Base-by-base conservation (phyloP, 495 filamentous ascomycete species). In the Xylaria intraflava region DNA sequence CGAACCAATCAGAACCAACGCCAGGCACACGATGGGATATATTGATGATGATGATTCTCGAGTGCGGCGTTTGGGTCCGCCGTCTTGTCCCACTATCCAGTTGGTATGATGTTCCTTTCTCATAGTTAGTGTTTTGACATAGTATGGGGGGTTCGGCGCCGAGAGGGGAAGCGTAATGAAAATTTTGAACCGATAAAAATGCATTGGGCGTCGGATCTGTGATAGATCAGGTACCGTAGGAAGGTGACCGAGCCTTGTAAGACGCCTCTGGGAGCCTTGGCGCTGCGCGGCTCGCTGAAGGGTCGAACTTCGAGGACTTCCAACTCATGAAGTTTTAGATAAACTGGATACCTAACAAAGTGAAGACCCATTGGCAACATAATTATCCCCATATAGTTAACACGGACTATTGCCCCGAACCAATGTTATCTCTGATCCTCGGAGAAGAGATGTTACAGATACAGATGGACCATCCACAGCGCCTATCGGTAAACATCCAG, bases 21-120 rank as follows among this genome's bases (percentile, higher is more conserved):
- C 8, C 11, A 44, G 9, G 30, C 38, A 51, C 49, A 44, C 22
- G 35, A 43, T 51, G 31, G 40, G 40, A 35, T n/a, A n/a, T 24
- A 51, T 50, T 50, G 22, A 36, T 36, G 47, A 50, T 43, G 30
- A 16, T 31, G 39, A 51, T 43, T 38, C 14, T 17, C 26, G 29
- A 40, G 22, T 27, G 4, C 36, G 30, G 19, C 30, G 17, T 47
- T 17, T 23, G 1, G n/a, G 2, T 5, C 14, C 10, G 4, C 22
- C 40, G 29, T 20, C 45, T n/a, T 47, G 45, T 46, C 43, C 3
- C 5, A 31, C 6, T 17, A 24, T 46, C n/a, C n/a, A n/a, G n/a
- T n/a, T n/a, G n/a, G n/a, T n/a, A n/a, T n/a, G n/a, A n/a, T n/a
- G n/a, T n/a, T n/a, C n/a, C n/a, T n/a, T n/a, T n/a, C n/a, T n/a